Evolutionary conservation across 768 basidiomycete genomes (phyloP), one percentile per base, ranked within the genome.

Genomic region (Cyclocybe aegerita): DNA sequence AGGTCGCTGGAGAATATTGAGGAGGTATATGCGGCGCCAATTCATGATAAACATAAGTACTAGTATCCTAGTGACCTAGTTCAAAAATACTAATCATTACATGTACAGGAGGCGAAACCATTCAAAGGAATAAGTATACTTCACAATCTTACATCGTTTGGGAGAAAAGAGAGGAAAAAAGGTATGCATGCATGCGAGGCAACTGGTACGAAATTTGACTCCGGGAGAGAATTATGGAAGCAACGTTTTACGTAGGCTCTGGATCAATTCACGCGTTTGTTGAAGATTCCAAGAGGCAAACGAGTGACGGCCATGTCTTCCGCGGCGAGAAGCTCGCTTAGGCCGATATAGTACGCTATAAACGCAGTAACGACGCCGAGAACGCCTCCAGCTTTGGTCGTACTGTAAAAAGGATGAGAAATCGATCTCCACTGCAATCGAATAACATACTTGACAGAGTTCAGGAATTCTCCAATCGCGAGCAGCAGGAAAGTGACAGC

Each of bases 321-420:
- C 0, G 68, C 54, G 4, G 68, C 61, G 32, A 79, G 62, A 32
- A 80, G 63, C 43, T 79, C 74, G 40, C 69, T 65, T 35, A 79
- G 54, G 30, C 75, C 78, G 38, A 74, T 69, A 52, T 78, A 78
- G 63, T 73, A 80, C 4, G 77, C 79, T 42, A 79, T 61, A 46
- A 77, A 67, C 0, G 74, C 76, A 9, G 75, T 75, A 47, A 77
- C 61, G 47, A 73, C 68, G 17, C 78, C 79, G 9, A 76, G 52
- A 9, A 59, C 66, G 39, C 79, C 79, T 1, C 77, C 79, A 10
- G 71, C 75, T 49, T 74, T 77, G 32, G 61, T 64, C 6, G 65
- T 38, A 9, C 75, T 73, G 49, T 8, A 50, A 35, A 42, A 16
- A 11, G 32, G 14, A 9, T 8, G 17, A 7, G 23, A 11, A 46